Conservation (phyloP, 306 rosid genomes). For the Prunus campanulata region DNA sequence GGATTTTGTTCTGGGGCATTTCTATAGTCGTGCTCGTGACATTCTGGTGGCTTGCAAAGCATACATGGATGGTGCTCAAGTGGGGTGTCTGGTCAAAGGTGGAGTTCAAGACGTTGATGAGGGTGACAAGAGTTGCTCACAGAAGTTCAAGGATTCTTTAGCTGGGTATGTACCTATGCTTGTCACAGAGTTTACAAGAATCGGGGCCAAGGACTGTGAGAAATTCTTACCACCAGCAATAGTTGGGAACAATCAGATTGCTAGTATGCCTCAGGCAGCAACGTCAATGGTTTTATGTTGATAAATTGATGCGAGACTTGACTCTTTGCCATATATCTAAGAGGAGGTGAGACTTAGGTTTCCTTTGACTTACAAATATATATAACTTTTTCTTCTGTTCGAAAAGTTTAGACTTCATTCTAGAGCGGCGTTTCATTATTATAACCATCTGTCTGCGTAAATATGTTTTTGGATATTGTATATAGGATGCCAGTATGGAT, state of each 20-base stretch:
- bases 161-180: conserved; percentile 34
- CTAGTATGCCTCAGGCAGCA: conserved; percentile 27
- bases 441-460: conserved; percentile 24
- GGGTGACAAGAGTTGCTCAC: conserved; percentile 76
- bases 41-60: conserved; percentile 77
- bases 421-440: conserved; percentile 12
- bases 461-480: conserved; percentile 39
- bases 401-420: conserved; percentile 17
- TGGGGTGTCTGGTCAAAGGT: conserved; percentile 75
- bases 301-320: conserved; percentile 26
- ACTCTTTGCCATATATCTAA: conserved; percentile 16
- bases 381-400: neutral
- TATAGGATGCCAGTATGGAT: conserved; percentile 31
- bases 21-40: conserved; percentile 57
- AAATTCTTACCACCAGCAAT: conserved; percentile 37
- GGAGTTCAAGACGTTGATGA: conserved; percentile 78
- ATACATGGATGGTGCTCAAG: conserved; percentile 82
- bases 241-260: conserved; percentile 7
- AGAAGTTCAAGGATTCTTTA: conserved; percentile 42
- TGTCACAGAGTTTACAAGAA: conserved; percentile 36
- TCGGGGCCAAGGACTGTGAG: conserved; percentile 65
- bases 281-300: conserved; percentile 28
- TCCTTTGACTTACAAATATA: neutral
- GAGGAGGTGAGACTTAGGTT: conserved; percentile 23
- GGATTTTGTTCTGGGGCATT: conserved; percentile 74